Conservation (phyloP, 2,329 filamentous ascomycete genomes). For the Aspergillus chevalieri region DNA sequence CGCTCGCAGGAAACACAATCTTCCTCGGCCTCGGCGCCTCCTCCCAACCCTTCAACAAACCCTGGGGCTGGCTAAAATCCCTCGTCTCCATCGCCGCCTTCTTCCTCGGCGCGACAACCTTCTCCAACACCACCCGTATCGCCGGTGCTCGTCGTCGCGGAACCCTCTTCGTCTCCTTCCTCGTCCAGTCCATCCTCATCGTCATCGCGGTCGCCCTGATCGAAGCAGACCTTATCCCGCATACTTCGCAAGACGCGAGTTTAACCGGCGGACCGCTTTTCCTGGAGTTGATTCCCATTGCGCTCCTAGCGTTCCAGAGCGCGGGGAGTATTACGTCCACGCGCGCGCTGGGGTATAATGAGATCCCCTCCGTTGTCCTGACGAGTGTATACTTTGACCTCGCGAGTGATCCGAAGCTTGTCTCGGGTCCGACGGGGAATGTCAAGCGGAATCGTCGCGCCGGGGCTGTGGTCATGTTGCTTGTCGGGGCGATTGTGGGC, state of each 20-base stretch:
- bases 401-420: conserved; percentile 35
- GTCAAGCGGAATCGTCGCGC: conserved; percentile 34
- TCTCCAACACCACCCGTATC: conserved; percentile 32
- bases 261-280: conserved; percentile 25
- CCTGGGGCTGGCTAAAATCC: conserved; percentile 41
- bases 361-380: conserved; percentile 43
- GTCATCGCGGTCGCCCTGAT: conserved; percentile 37
- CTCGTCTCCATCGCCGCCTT: conserved; percentile 38
- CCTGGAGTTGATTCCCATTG: conserved; percentile 38
- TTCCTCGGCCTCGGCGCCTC: conserved; percentile 43
- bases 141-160: conserved; percentile 29
- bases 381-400: conserved; percentile 44
- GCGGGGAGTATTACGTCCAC: conserved; percentile 40
- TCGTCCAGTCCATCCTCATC: conserved; percentile 33
- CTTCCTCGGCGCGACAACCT: conserved; percentile 37
- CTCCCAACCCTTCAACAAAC: conserved; percentile 31
- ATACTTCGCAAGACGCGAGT: conserved; percentile 13
- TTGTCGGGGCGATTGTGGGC: conserved; percentile 37
- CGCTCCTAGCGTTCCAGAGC: conserved; percentile 40
- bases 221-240: conserved; percentile 33
- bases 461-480: conserved; percentile 31
- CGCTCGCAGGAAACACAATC: conserved; percentile 35
- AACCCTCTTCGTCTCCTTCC: conserved; percentile 38
- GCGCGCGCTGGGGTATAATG: conserved; percentile 36
- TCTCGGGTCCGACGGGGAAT: conserved; percentile 29